Evolutionary conservation across 1,284 basidiomycete species (phyloP), one percentile per base, ranked within the genome.

Genomic region (Omphalotus olearius): DNA sequence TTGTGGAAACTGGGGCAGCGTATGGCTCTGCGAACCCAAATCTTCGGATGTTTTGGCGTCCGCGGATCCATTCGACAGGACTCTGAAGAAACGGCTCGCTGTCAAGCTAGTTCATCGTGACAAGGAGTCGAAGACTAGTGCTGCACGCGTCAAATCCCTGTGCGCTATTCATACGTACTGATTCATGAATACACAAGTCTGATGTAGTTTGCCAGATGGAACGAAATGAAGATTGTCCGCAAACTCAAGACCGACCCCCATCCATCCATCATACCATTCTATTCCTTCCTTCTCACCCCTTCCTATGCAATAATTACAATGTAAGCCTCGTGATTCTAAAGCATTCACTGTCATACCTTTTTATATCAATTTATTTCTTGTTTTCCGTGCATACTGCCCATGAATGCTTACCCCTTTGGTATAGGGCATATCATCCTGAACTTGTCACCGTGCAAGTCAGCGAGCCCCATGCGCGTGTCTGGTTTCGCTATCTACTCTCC

Each of bases 201-300:
- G 41, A 25, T 3, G 6, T 9, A 20, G 17, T 39, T 18, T 42
- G 39, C 38, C 54, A 88, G 87, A 71, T 95, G 90, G 91, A 92
- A 92, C 64, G 92, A 95, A 73, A 93, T 94, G 91, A 93, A 93
- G 76, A 88, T 94, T 58, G 84, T 95, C 57, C 78, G 87, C 57
- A 73, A 82, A 10, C 82, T 96, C 64, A 88, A 87, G 67, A 70
- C 82, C 46, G 85, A 92, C 62, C 82, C 86, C 6, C 93, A 97
- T 66, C 92, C 92, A 0, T 89, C 89, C 56, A 87, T 98, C 65
- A 88, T 98, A 59, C 81, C 83, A 6, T 96, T 98, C 68, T 86
- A 93, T 61, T 88, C 90, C 3, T 96, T 97, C 74, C 85, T 96
- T 63, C 91, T 97, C 59, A 93, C 92, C 0, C 91, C 91, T 2